phyloP scores from a whole-genome alignment of 202 grass and related monocot genomes.

The Carex arenaria region DNA sequence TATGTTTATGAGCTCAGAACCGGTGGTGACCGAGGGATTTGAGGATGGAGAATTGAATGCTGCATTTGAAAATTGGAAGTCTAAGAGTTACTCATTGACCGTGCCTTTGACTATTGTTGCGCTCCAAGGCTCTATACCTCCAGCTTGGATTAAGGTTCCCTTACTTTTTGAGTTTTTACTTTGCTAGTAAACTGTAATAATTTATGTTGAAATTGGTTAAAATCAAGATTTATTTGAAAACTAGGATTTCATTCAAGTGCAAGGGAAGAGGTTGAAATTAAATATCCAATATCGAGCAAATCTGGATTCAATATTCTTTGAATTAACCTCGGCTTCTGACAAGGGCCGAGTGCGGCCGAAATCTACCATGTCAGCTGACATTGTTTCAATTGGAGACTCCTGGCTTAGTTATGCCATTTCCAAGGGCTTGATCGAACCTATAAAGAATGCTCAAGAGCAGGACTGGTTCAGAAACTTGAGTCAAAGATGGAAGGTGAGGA shows the following conservation, averaged over 20 bases:
- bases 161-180: not conserved
- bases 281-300: conserved; percentile 42
- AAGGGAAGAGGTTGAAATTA: conserved; percentile 81
- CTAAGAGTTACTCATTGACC: conserved; percentile 70
- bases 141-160: conserved; percentile 80
- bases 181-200: not conserved
- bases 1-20: conserved; percentile 8
- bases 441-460: conserved; percentile 59
- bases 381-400: conserved; percentile 73
- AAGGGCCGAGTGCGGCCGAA: conserved; percentile 58
- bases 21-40: conserved; percentile 20
- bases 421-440: conserved; percentile 62
- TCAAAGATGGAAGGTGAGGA: conserved; percentile 83
- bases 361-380: conserved; percentile 67
- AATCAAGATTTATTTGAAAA: not conserved
- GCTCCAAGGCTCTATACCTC: conserved; percentile 76
- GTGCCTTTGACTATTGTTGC: conserved; percentile 72
- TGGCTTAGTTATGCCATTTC: conserved; percentile 68
- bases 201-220: conserved; percentile 3
- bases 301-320: conserved; percentile 51
- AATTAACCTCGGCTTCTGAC: conserved; percentile 52
- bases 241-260: conserved; percentile 74
- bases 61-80: conserved; percentile 66
- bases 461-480: conserved; percentile 69
- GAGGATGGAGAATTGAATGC: conserved; percentile 58